A percentile compares a stretch with the other conserved stretches of the same genome.
These are phyloP conservation scores for Solanum stenotomum DNA, from an alignment of 257 asterid species.

Conservation along the genomic window DNA sequence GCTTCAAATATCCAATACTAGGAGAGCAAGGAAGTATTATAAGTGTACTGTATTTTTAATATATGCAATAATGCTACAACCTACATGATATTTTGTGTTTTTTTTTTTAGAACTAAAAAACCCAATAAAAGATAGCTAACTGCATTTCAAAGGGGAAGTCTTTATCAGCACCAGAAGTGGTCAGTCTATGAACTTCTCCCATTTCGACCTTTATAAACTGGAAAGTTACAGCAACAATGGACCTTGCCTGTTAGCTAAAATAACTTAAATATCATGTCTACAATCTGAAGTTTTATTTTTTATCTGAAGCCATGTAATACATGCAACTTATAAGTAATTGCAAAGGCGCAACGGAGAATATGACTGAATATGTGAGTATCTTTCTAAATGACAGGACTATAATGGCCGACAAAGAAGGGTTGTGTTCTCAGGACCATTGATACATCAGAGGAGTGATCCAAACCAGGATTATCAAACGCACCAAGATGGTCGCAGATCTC, in stretches of 20 bases:
- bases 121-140: too few species aligned
- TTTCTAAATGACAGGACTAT: slow-evolving; percentile 26
- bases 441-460: slow-evolving; percentile 21
- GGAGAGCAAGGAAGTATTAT: background rate
- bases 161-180: too few species aligned
- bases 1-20: background rate
- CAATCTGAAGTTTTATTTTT: background rate
- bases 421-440: slow-evolving; percentile 42
- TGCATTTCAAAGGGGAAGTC: too few species aligned
- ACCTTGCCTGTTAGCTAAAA: background rate
- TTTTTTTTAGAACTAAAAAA: too few species aligned
- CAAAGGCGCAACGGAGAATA: background rate
- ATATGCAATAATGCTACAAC: too few species aligned
- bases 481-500: slow-evolving; percentile 43
- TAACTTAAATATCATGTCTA: background rate
- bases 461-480: slow-evolving; percentile 26
- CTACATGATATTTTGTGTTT: too few species aligned
- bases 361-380: background rate
- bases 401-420: slow-evolving; percentile 26
- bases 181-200: too few species aligned
- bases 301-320: background rate
- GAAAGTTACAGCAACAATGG: too few species aligned
- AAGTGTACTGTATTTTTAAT: too few species aligned
- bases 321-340: background rate
- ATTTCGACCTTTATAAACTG: too few species aligned